Evolutionary conservation across 2,329 filamentous ascomycete genomes (phyloP), one percentile per base, ranked within the genome.

Genomic region (Alternaria rosae): DNA sequence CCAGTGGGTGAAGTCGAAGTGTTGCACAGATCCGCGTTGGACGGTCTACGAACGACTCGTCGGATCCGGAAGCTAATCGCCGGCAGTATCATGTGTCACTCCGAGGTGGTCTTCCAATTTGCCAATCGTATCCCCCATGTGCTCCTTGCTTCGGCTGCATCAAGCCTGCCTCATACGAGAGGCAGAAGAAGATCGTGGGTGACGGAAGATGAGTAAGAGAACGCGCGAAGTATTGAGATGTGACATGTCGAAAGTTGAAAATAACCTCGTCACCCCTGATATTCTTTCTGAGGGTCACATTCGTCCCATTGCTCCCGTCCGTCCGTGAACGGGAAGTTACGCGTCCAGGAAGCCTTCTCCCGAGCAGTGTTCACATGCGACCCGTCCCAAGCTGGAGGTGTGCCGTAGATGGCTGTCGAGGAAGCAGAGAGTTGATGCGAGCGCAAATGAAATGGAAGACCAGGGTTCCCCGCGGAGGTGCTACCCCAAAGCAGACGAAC

Each of bases 401-500:
- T 23, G 28, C 47, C 20, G 28, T 50, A 30, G 43, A 30, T 35
- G 47, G 47, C 17, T 15, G 17, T 20, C 17, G 12, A 23, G 30
- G 28, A 10, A 32, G 13, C n/a, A 15, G 11, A 35, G 13, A 10
- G 12, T 50, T 50, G 17, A 10, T 54, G 38, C 52, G 38, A 44
- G 43, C 25, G 38, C 30, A 41, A 21, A 43, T 23, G 25, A 54
- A 41, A 38, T 25, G 56, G 57, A 32, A 42, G 23, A 47, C 60
- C 59, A 52, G 57, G 62, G 59, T 60, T 65, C 60, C 64, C 63
- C 61, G 59, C 67, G 69, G 64, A 60, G 55, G 50, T 58, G 59
- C 60, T 65, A 64, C 26, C 67, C 66, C 17, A 55, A 66, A 67
- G 21, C 10, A 45, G 61, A 62, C 48, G 43, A 65, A 41, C 70